Evolutionary conservation across 805 yeast genomes (phyloP).

Genomic region (Jamesozyma rosinii): DNA sequence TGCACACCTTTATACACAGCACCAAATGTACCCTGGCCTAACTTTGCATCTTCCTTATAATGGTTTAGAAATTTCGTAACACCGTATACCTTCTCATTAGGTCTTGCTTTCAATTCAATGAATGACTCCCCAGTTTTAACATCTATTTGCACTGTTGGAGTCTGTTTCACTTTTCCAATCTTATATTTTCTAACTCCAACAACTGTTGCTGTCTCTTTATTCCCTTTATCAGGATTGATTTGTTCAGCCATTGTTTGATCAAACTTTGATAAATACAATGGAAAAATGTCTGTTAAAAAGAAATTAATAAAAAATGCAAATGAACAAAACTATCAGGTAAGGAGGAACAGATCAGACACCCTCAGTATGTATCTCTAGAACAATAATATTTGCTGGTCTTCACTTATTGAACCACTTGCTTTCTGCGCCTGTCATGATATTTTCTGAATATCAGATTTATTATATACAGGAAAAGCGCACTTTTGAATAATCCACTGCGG

Average conservation of each 20-base stretch:
- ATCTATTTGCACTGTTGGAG: slow-evolving; percentile 25
- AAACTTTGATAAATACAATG: neutral
- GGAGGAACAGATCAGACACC: too few relatives aligned
- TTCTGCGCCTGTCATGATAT: too few relatives aligned
- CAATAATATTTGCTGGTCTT: too few relatives aligned
- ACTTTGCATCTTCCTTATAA: slow-evolving; percentile 34
- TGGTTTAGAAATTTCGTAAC: slow-evolving; percentile 25
- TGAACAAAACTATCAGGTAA: too few relatives aligned
- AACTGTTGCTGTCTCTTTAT: neutral
- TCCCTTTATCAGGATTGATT: neutral
- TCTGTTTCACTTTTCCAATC: slow-evolving; percentile 30
- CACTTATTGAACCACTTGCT: too few relatives aligned
- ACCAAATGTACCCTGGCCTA: slow-evolving; percentile 85
- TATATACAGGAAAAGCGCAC: too few relatives aligned
- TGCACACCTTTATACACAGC: slow-evolving; percentile 73
- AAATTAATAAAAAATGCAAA: too few relatives aligned
- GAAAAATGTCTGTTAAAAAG: too few relatives aligned
- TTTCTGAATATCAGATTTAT: too few relatives aligned
- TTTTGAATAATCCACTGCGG: too few relatives aligned
- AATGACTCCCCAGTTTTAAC: slow-evolving; percentile 19
- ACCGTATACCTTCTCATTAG: slow-evolving; percentile 26
- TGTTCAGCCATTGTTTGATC: neutral
- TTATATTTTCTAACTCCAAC: slow-evolving; percentile 17
- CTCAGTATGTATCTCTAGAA: too few relatives aligned
- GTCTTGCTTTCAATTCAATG: slow-evolving; percentile 20